Conservation (phyloP, 2,329 filamentous ascomycete species). For the Pyrenochaeta sp. region DNA sequence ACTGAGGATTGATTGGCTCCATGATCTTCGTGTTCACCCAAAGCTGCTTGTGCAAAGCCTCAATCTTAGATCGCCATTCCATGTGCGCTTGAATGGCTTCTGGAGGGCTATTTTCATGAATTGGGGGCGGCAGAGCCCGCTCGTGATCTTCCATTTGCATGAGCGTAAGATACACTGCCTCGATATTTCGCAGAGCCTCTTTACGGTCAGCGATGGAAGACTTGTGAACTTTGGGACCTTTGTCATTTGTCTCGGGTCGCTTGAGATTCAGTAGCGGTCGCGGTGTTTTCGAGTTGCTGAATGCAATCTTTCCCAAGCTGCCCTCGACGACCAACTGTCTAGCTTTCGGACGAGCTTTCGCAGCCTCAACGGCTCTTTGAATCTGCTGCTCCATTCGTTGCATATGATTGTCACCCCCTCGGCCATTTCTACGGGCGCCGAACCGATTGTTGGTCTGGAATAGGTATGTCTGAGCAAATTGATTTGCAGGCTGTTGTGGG, state of each 20-base stretch:
- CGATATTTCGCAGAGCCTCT: conserved; percentile 83
- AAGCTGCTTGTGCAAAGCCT: conserved; percentile 77
- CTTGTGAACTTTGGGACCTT: conserved; percentile 52
- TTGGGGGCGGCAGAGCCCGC: conserved; percentile 75
- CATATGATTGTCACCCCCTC: conserved; percentile 94
- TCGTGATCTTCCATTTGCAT: conserved; percentile 97
- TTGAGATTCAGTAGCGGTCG: conserved; percentile 96
- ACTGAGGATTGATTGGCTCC: conserved; percentile 77
- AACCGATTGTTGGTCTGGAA: conserved; percentile 92
- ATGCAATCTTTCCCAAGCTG: conserved; percentile 96
- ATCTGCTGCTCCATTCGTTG: conserved; percentile 99
- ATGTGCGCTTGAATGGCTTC: conserved; percentile 77
- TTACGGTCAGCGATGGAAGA: conserved; percentile 76
- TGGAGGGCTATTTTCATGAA: conserved; percentile 70
- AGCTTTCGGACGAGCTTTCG: conserved; percentile 97
- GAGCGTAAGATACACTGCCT: conserved; percentile 84
- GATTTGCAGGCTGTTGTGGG: conserved; percentile 89
- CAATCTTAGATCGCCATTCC: conserved; percentile 78
- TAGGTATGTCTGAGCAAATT: conserved; percentile 97
- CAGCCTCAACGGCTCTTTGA: conserved; percentile 93
- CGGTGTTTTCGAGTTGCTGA: conserved; percentile 97
- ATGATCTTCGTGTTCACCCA: conserved; percentile 92
- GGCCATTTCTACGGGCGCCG: conserved; percentile 77
- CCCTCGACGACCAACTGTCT: conserved; percentile 96
- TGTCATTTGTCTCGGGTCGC: conserved; percentile 74